phyloP scores from a whole-genome alignment of 495 filamentous ascomycete species.

The Penicillium canariense region DNA sequence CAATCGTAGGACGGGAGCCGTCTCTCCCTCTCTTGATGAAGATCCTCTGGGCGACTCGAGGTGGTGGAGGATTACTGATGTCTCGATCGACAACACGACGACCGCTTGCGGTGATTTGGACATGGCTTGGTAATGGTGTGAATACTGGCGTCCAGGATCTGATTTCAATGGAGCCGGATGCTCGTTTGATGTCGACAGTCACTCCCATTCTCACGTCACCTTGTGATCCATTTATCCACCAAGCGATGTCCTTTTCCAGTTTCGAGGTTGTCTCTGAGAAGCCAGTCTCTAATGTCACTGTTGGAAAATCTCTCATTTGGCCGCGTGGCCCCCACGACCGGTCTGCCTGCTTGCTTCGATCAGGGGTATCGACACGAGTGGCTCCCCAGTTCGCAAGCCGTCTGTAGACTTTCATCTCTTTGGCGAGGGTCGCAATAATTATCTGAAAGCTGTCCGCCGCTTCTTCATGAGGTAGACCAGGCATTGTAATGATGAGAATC shows the following conservation, averaged over 20 bases:
- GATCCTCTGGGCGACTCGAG: neutral
- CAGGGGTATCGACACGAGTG: neutral
- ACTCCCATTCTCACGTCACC: conserved; percentile 8
- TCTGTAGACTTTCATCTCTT: neutral
- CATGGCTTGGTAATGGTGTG: neutral
- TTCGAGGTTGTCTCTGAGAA: conserved; percentile 2
- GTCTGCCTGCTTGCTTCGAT: conserved; percentile 5
- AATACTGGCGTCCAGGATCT: neutral
- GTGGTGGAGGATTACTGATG: neutral
- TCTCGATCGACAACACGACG: neutral
- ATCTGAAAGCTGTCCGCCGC: neutral
- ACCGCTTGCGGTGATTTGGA: neutral
- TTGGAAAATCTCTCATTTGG: conserved; percentile 8
- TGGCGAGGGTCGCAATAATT: neutral
- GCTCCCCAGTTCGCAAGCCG: neutral
- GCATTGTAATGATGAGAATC: conserved; percentile 8
- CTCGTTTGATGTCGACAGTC: conserved; percentile 5
- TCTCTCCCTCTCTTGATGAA: neutral
- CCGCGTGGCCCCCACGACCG: conserved; percentile 1
- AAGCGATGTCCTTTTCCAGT: conserved; percentile 1
- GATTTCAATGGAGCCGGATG: neutral
- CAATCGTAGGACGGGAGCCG: neutral
- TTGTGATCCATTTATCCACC: conserved; percentile 9
- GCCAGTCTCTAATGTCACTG: conserved; percentile 2
- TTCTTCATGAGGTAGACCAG: neutral